Base-by-base conservation (phyloP, 2,329 filamentous ascomycete genomes). In the Botryotinia globosa region DNA sequence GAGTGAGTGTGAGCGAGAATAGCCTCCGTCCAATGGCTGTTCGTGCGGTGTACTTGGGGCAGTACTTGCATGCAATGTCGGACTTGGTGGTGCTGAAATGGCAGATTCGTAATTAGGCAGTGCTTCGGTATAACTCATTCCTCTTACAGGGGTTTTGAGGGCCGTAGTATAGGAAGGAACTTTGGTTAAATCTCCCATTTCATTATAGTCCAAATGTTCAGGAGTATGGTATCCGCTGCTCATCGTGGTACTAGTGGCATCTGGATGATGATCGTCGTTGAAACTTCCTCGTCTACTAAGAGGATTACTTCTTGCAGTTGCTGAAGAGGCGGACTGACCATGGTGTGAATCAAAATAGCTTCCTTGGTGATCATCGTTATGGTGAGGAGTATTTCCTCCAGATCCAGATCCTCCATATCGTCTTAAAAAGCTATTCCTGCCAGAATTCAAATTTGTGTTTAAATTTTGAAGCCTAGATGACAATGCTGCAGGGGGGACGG, bases 81-180 rank as follows among this genome's bases (percentile, higher is more conserved):
- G 80, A 73, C 78, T 80, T 18, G 79, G 77, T 14, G 88, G 87
- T 42, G 84, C 84, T 76, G 85, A 88, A 61, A 87, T 82, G 0
- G 88, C 90, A 3, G 90, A 87, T 72, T 86, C 83, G 79, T 94
- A 94, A 79, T 92, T 89, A 0, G 92, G 92, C 9, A 93, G 85
- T 45, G 85, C 84, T 34, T 85, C 85, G 10, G 85, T 81, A 61
- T 84, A 85, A 66, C 83, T 85, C 84, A 77, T 75, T 65, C 48
- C 86, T 85, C 68, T 87, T 25, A 89, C 87, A 8, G 89, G 88
- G 0, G 90, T 88, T 75, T 88, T 88, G 39, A 94, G 88, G 0
- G 92, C 92, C 1, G 92, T 94, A 25, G 87, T 87, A 80, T 94
- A 94, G 72, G 92, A 94, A 1, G 92, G 92, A 3, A 94, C 92